Evolutionary conservation across 2,329 filamentous ascomycete genomes (phyloP).

Genomic region (Boeremia exigua): DNA sequence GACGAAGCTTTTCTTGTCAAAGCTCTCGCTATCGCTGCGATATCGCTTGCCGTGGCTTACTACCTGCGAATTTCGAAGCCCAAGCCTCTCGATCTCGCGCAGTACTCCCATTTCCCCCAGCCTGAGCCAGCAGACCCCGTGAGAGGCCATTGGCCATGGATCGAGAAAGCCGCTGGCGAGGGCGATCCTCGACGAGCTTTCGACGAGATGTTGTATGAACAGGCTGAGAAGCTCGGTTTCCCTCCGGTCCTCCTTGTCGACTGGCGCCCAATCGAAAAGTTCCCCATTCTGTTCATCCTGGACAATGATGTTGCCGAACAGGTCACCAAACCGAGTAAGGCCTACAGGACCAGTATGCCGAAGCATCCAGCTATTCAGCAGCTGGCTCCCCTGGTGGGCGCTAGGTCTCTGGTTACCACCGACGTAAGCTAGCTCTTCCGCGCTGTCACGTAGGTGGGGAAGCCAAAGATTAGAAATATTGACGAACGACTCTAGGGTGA

Average conservation of each 20-base stretch:
- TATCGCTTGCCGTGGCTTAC: neutral
- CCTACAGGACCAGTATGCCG: slow-evolving; percentile 20
- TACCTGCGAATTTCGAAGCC: neutral
- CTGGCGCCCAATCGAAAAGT: slow-evolving; percentile 24
- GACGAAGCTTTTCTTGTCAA: neutral
- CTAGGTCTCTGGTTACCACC: slow-evolving; percentile 24
- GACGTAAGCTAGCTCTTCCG: slow-evolving; percentile 16
- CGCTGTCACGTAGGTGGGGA: no score
- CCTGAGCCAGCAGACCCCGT: slow-evolving; percentile 22
- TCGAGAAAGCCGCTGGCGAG: slow-evolving; percentile 20
- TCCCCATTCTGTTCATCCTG: slow-evolving; percentile 20
- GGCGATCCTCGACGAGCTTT: slow-evolving; percentile 24
- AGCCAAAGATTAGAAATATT: neutral
- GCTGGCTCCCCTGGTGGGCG: slow-evolving; percentile 22
- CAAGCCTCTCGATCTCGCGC: slow-evolving; percentile 17
- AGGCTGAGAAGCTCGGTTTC: slow-evolving; percentile 21
- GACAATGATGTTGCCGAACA: slow-evolving; percentile 28
- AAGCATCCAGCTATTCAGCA: slow-evolving; percentile 26
- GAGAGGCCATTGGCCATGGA: slow-evolving; percentile 28
- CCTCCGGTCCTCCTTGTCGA: slow-evolving; percentile 26
- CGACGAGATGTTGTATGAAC: slow-evolving; percentile 28
- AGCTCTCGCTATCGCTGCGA: neutral
- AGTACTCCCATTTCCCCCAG: slow-evolving; percentile 26
- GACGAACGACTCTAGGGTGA: slow-evolving; percentile 10
- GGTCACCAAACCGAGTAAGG: slow-evolving; percentile 22